Conservation (phyloP, 2,329 filamentous ascomycete genomes). For the Didymella pomorum region DNA sequence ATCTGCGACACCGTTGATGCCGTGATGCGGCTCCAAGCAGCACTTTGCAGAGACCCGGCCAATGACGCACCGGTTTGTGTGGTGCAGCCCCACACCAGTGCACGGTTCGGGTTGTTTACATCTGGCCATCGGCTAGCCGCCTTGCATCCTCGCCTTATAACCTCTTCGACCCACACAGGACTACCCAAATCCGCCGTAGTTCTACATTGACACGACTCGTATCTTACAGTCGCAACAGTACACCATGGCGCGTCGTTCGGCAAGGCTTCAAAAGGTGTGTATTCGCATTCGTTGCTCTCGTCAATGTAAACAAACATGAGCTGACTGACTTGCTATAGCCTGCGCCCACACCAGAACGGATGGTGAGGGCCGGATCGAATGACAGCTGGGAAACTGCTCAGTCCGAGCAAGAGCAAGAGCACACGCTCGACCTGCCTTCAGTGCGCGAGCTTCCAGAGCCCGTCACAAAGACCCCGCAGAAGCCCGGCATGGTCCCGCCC, state of each 20-base stretch:
- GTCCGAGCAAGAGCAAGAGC: conserved; percentile 29
- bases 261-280: conserved; percentile 49
- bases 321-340: conserved; percentile 37
- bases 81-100: neutral
- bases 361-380: conserved; percentile 25
- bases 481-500: conserved; percentile 24
- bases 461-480: conserved; percentile 36
- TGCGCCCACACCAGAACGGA: conserved; percentile 34
- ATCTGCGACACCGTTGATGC: conserved; percentile 14
- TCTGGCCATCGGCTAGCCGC: conserved; percentile 9
- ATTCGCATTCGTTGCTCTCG: neutral
- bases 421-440: conserved; percentile 28
- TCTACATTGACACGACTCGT: conserved; percentile 16
- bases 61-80: conserved; percentile 19
- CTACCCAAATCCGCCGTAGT: conserved; percentile 31
- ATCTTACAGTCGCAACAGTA: conserved; percentile 19
- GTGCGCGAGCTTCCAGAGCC: conserved; percentile 34
- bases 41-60: conserved; percentile 5
- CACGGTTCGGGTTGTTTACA: conserved; percentile 20
- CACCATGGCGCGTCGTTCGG: conserved; percentile 49
- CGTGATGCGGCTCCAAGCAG: conserved; percentile 4
- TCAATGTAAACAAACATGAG: conserved; percentile 39
- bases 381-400: conserved; percentile 42
- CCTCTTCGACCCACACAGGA: conserved; percentile 37
- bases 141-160: conserved; percentile 17